A percentile compares a stretch with the other conserved stretches of the same genome.
These are phyloP conservation scores for Chlorencoelia australis DNA, from an alignment of 2,329 filamentous ascomycete species.

Conservation along the genomic window DNA sequence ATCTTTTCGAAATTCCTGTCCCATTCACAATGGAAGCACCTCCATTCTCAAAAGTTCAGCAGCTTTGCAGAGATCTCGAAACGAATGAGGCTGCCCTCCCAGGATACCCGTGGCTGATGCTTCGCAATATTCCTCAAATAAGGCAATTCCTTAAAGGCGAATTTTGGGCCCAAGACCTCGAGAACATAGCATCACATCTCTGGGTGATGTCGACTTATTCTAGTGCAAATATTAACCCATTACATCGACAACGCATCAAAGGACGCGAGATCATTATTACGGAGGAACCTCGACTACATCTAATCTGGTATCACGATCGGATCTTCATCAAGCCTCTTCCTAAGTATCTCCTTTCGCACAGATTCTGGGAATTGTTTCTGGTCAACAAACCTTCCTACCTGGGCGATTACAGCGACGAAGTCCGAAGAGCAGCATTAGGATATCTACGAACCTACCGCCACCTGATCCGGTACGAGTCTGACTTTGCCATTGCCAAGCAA, in stretches of 20 bases:
- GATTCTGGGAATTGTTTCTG: conserved; percentile 20
- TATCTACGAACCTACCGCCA: conserved; percentile 25
- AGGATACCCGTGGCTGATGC: background rate
- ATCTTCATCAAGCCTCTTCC: conserved; percentile 28
- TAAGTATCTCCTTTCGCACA: conserved; percentile 19
- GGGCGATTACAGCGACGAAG: background rate
- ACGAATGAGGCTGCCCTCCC: background rate
- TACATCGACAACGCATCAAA: conserved; percentile 24
- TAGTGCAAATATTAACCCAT: conserved; percentile 6
- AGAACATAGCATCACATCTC: conserved; percentile 6
- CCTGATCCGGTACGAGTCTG: conserved; percentile 26
- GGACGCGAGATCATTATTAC: conserved; percentile 24
- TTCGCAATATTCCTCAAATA: background rate
- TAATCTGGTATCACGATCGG: conserved; percentile 23
- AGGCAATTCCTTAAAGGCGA: conserved; percentile 1
- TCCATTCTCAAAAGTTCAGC: too few relatives aligned
- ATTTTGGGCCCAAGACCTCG: conserved; percentile 4
- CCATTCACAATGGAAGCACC: too few relatives aligned
- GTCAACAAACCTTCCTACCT: background rate
- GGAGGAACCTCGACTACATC: conserved; percentile 26
- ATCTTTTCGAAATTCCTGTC: too few relatives aligned
- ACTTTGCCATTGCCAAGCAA: conserved; percentile 25
- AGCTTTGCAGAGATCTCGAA: too few relatives aligned
- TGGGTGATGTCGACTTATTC: conserved; percentile 6
- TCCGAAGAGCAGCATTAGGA: conserved; percentile 15